A percentile compares a stretch with the other conserved stretches of the same genome.
phyloP scores from a whole-genome alignment of 2,329 filamentous ascomycete species.

The Volutella citrinella region DNA sequence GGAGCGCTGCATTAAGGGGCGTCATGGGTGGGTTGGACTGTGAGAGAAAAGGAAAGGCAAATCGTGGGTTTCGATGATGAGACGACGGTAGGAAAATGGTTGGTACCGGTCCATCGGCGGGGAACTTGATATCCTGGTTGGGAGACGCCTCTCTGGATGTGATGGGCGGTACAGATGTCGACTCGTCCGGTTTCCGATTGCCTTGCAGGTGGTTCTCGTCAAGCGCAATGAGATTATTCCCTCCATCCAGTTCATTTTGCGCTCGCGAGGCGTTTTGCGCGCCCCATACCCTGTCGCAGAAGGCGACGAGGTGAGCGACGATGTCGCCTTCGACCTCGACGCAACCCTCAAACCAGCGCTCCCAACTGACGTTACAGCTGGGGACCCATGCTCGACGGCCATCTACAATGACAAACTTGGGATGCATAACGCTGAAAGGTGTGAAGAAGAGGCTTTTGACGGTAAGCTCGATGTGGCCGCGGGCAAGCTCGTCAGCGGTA shows the following conservation, averaged over 20 bases:
- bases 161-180: conserved; percentile 8
- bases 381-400: conserved; percentile 64
- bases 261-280: not conserved
- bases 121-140: conserved; percentile 27
- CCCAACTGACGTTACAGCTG: conserved; percentile 84
- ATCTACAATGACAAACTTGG: conserved; percentile 78
- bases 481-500: conserved; percentile 43
- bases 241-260: not conserved
- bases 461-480: conserved; percentile 61
- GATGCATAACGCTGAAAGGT: conserved; percentile 84
- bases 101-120: conserved; percentile 31
- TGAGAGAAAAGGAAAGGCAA: conserved; percentile 54
- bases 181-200: too few species aligned
- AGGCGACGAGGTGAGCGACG: conserved; percentile 59
- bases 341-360: conserved; percentile 81
- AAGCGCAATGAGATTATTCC: not conserved
- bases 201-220: not conserved
- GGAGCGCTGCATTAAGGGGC: conserved; percentile 64
- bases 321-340: conserved; percentile 63
- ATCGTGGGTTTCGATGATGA: conserved; percentile 66
- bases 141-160: conserved; percentile 22
- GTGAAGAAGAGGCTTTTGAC: conserved; percentile 78
- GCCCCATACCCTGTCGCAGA: conserved; percentile 68
- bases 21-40: conserved; percentile 54
- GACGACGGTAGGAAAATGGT: conserved; percentile 72